These are phyloP conservation scores for Umbelopsis sp. DNA, from an alignment of 371 early-diverging fungal genomes.

Conservation along the genomic window DNA sequence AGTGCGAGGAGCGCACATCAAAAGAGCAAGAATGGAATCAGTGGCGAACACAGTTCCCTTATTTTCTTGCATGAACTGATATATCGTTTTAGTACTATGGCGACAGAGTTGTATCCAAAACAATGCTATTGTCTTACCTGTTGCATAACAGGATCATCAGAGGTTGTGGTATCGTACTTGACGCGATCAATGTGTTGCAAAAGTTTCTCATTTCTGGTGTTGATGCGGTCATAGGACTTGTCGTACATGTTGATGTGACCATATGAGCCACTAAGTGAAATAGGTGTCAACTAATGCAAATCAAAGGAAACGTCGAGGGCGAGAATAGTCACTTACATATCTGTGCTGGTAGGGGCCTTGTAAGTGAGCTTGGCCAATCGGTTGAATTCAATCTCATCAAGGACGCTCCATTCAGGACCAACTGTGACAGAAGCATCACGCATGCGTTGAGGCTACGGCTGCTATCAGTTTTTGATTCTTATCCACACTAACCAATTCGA, in stretches of 20 bases:
- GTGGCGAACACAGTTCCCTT: slow-evolving; percentile 88
- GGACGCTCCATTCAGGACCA: slow-evolving; percentile 88
- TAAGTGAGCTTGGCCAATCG: slow-evolving; percentile 85
- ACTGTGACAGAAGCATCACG: slow-evolving; percentile 90
- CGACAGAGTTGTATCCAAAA: slow-evolving; percentile 28
- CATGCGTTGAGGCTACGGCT: slow-evolving; percentile 61
- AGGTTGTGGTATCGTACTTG: slow-evolving; percentile 80
- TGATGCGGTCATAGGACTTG: slow-evolving; percentile 85
- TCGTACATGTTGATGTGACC: slow-evolving; percentile 83
- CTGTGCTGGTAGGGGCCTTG: slow-evolving; percentile 75
- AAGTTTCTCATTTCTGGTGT: slow-evolving; percentile 77
- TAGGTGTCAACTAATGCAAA: slow-evolving; percentile 5
- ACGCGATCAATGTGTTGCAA: slow-evolving; percentile 73
- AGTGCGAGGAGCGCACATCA: slow-evolving; percentile 93
- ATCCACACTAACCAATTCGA: no score
- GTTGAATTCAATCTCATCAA: slow-evolving; percentile 94
- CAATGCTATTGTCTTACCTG: background rate
- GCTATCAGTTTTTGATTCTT: no score
- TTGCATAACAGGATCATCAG: slow-evolving; percentile 79
- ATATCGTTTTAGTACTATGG: slow-evolving; percentile 28
- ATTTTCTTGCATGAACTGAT: slow-evolving; percentile 61
- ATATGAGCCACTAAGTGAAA: slow-evolving; percentile 42
- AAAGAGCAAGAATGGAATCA: slow-evolving; percentile 84
- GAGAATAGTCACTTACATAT: slow-evolving; percentile 60
- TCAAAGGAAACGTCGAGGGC: background rate